A percentile compares a stretch with the other conserved stretches of the same genome.
Evolutionary conservation across 345 rosid species (phyloP).

Genomic region (Eucalyptus paniculata): DNA sequence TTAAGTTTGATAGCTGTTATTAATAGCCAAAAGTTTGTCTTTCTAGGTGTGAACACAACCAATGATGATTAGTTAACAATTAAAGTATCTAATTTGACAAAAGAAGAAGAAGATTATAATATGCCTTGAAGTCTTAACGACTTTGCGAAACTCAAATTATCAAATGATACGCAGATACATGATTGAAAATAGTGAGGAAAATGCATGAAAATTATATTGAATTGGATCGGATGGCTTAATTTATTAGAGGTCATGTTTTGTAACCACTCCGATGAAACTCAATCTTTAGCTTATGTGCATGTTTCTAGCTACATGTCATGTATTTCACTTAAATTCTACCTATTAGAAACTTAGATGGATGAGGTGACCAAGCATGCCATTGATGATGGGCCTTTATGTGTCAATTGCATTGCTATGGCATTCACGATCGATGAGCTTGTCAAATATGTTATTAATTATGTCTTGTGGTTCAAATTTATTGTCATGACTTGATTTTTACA

Average conservation of each 20-base stretch:
- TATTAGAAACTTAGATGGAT: neutral
- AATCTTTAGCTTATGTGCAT: neutral
- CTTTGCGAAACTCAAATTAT: neutral
- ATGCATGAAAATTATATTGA: neutral
- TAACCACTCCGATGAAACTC: fast-evolving
- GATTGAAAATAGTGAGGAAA: neutral
- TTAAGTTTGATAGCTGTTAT: fast-evolving
- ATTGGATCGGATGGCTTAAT: neutral
- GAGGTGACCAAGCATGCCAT: neutral
- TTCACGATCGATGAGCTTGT: neutral
- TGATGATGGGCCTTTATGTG: neutral
- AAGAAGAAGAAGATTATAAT: neutral
- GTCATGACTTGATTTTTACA: neutral
- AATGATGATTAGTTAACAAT: neutral
- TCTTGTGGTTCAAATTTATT: neutral
- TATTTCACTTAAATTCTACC: neutral
- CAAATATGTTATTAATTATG: neutral
- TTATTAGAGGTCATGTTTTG: neutral
- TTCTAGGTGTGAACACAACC: neutral
- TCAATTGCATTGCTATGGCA: neutral
- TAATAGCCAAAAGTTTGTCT: neutral
- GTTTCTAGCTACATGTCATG: neutral
- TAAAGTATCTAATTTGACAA: neutral
- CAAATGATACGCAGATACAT: fast-evolving
- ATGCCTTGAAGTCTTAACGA: neutral